Percentiles rank a stretch among this genome's conserved stretches.
phyloP scores from a whole-genome alignment of 1,139 yeast genomes.

The Yamadazyma epiphylla region DNA sequence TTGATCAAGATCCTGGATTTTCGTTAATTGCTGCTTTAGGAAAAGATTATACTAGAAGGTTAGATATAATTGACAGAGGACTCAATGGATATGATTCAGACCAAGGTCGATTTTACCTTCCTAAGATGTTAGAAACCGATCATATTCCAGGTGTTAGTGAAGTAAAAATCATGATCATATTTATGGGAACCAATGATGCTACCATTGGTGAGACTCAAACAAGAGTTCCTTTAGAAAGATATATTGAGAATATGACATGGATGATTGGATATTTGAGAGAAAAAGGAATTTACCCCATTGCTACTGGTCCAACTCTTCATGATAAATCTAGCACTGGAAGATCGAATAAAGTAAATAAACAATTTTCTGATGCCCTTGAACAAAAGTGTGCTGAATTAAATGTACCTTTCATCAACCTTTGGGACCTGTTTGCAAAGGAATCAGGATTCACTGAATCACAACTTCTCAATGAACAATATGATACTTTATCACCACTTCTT shows the following conservation, averaged over 20 bases:
- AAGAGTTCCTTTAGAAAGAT: conserved; percentile 50
- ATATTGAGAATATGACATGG: conserved; percentile 38
- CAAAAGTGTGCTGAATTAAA: conserved; percentile 39
- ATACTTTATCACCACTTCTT: conserved; percentile 16
- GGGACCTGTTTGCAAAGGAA: conserved; percentile 19
- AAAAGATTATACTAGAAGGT: conserved; percentile 49
- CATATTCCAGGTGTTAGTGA: conserved; percentile 21
- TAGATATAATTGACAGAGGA: conserved; percentile 60
- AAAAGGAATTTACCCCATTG: conserved; percentile 44
- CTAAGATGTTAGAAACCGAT: conserved; percentile 44
- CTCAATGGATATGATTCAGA: conserved; percentile 59
- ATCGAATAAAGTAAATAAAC: conserved; percentile 24
- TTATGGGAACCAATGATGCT: conserved; percentile 77
- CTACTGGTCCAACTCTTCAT: conserved; percentile 64
- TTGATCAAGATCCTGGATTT: conserved; percentile 34
- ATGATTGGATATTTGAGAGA: conserved; percentile 36
- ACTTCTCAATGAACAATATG: conserved; percentile 12
- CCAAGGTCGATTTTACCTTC: conserved; percentile 45
- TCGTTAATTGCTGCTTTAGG: no score
- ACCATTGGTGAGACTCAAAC: conserved; percentile 47
- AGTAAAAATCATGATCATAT: conserved; percentile 47
- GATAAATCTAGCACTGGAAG: conserved; percentile 24
- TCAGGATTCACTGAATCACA: conserved; percentile 12
- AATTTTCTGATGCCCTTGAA: conserved; percentile 49
- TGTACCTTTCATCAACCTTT: conserved; percentile 54